Evolutionary conservation across 345 rosid genomes (phyloP).

Genomic region (Syzygium aqueum): DNA sequence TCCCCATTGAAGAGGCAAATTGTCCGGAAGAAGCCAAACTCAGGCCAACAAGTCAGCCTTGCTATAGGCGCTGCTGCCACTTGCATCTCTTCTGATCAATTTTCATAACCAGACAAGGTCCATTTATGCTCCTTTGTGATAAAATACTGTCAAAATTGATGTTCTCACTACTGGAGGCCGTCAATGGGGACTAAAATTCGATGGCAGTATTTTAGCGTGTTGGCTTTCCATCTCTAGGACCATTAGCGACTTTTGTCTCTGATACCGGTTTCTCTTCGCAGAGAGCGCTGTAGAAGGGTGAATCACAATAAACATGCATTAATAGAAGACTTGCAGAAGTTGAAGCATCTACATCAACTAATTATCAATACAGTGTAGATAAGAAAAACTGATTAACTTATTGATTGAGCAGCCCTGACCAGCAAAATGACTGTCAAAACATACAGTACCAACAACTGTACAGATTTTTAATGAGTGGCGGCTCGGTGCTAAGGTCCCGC

Average conservation of each 20-base stretch:
- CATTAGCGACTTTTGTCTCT: conserved; percentile 92
- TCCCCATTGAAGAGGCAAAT: conserved; percentile 10
- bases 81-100: conserved; percentile 3
- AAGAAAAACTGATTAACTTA: background rate
- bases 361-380: background rate
- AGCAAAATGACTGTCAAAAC: background rate
- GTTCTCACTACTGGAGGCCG: background rate
- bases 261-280: conserved; percentile 87
- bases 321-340: background rate
- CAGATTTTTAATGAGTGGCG: background rate
- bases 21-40: conserved; percentile 16
- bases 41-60: conserved; percentile 1
- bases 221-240: conserved; percentile 93
- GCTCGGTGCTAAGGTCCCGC: background rate
- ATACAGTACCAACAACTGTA: background rate
- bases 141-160: conserved; percentile 7
- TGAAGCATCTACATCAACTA: background rate
- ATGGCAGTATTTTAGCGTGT: conserved; percentile 83
- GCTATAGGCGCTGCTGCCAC: conserved; percentile 3
- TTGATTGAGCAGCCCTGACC: background rate
- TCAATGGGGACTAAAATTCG: conserved; percentile 60
- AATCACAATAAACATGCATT: background rate
- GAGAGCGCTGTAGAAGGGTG: conserved; percentile 44
- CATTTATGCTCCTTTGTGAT: conserved; percentile 1
- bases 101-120: conserved; percentile 4